Evolutionary conservation across 352 stramenopile species (phyloP).

Genomic region (Globisporangium nodosum): DNA sequence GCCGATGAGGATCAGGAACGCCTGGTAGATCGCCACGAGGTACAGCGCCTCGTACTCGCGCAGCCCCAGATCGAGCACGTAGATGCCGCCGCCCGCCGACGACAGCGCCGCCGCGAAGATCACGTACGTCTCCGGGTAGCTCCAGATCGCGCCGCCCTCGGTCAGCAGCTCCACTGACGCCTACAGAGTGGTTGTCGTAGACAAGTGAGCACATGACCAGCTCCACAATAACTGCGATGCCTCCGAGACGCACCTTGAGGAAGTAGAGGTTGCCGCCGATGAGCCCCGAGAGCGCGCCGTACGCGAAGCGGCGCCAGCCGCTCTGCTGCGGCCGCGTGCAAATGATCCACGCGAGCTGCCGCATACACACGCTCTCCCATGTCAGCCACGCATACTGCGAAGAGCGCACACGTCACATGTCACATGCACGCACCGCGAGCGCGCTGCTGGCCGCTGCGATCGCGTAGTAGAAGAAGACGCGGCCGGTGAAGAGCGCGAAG

Average conservation of each 20-base stretch:
- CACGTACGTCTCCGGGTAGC: slow-evolving; percentile 58
- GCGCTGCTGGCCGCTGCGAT: slow-evolving; percentile 33
- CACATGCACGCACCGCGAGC: slow-evolving; percentile 30
- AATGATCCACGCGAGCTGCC: slow-evolving; percentile 69
- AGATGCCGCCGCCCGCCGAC: slow-evolving; percentile 70
- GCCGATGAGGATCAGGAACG: slow-evolving; percentile 80
- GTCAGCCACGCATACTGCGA: background rate
- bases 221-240: background rate
- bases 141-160: slow-evolving; percentile 70
- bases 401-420: background rate
- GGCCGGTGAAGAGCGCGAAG: slow-evolving; percentile 68
- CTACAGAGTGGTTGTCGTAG: slow-evolving; percentile 14
- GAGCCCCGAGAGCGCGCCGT: slow-evolving; percentile 69
- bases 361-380: background rate
- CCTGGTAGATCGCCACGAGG: slow-evolving; percentile 81
- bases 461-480: slow-evolving; percentile 69
- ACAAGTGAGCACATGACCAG: too few species aligned
- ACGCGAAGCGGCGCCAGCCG: slow-evolving; percentile 73
- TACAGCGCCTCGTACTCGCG: slow-evolving; percentile 86
- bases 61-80: slow-evolving; percentile 66
- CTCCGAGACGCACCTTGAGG: slow-evolving; percentile 51
- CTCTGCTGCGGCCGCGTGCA: slow-evolving; percentile 58
- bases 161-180: slow-evolving; percentile 74
- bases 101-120: slow-evolving; percentile 65
- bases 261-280: slow-evolving; percentile 86